Evolutionary conservation across 768 basidiomycete species (phyloP), one percentile per base, ranked within the genome.

Genomic region (Tylopilus sp.): DNA sequence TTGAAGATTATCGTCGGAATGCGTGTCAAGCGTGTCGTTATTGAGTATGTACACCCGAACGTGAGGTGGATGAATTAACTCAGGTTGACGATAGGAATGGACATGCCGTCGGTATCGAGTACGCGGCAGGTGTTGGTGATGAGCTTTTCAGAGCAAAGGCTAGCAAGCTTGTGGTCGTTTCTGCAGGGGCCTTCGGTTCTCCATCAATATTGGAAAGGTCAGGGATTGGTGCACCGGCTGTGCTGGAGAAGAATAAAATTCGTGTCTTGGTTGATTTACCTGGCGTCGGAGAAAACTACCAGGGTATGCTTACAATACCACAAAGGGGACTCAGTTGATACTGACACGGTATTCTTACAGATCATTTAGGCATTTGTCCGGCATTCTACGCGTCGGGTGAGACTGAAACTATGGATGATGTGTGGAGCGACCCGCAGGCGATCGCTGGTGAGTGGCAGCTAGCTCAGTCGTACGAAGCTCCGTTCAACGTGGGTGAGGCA

Each of bases 231-330:
- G 74, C 78, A 1, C 58, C 63, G 3, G 63, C 68, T 1, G 57
- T 85, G 9, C 71, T 91, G 28, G 61, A 76, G 41, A 71, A 69
- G 43, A 65, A 78, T 46, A 74, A 72, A 3, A 74, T 91, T 37
- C 54, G 62, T 9, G 70, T 76, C 49, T 40, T 81, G 11, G 76
- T 87, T 11, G 83, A 89, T 48, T 78, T 91, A 8, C 87, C 87
- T 6, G 87, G 85, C 8, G 89, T 94, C 0, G 89, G 90, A 12
- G 84, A 86, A 62, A 80, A 89, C 56, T 82, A 80, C 48, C 74
- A 77, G 57, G 83, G 82, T 79, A 47, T 34, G 67, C n/a, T n/a
- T 58, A 17, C 19, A 0, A 0, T 22, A 4, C 1, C 5, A 4
- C 2, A 6, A 2, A 7, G 1, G 9, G 1, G 9, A 2, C 34